Percentiles rank a stretch among this genome's conserved stretches.
Evolutionary conservation across 2,329 filamentous ascomycete species (phyloP).

Genomic region (Lojkania enalia): DNA sequence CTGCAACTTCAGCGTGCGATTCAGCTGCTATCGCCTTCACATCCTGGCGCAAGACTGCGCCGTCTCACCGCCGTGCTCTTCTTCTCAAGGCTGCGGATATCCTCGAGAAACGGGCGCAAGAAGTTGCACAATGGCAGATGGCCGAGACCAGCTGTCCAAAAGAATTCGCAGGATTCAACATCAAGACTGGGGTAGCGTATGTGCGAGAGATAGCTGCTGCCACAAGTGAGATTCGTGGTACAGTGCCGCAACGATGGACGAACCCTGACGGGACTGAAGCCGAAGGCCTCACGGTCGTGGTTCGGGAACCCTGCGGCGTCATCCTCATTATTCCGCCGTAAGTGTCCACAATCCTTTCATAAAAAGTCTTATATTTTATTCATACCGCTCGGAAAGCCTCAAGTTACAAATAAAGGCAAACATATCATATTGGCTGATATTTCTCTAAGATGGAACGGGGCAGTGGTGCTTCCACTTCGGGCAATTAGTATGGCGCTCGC

Average conservation of each 20-base stretch:
- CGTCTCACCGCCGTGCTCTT: conserved; percentile 65
- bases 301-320: conserved; percentile 76
- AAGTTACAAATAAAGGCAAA: no score
- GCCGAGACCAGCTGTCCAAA: conserved; percentile 58
- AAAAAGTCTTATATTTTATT: no score
- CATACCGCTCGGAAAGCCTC: no score
- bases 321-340: conserved; percentile 77
- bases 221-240: conserved; percentile 33
- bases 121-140: conserved; percentile 62
- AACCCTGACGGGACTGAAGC: conserved; percentile 52
- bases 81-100: conserved; percentile 68
- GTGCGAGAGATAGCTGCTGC: conserved; percentile 53
- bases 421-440: no score
- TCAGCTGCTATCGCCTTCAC: conserved; percentile 67
- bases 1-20: conserved; percentile 58
- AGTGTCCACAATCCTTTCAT: conserved; percentile 14
- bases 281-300: conserved; percentile 61
- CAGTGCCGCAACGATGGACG: conserved; percentile 47
- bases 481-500: conserved; percentile 58
- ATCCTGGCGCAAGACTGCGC: conserved; percentile 67
- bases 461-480: conserved; percentile 43
- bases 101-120: conserved; percentile 59
- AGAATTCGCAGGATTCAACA: conserved; percentile 40
- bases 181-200: conserved; percentile 41
- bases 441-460: conserved; percentile 55